Evolutionary conservation across 2,329 filamentous ascomycete species (phyloP), one percentile per base, ranked within the genome.

Genomic region (Blastomyces parvus): DNA sequence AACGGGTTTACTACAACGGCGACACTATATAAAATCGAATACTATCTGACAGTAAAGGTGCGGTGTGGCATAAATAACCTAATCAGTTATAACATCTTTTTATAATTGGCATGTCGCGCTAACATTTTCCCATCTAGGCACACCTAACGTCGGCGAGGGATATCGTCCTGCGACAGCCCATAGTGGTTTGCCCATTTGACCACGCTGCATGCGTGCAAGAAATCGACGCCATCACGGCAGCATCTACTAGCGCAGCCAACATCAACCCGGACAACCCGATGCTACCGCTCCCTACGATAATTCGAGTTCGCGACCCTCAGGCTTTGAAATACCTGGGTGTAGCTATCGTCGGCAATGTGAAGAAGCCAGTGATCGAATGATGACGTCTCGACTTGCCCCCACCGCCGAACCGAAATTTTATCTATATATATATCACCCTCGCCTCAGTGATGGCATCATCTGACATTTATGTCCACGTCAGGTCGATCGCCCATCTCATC

Each of bases 221-320:
- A 78, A 97, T 99, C 91, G 92, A 96, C 70, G 92, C 92, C 46
- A 97, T 99, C 67, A 92, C 97, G 73, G 91, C 96, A 76, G 90
- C 94, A 0, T 94, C 94, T 53, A 93, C 92, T 75, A 93, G 97
- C 69, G 93, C 94, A 1, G 88, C 90, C 19, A 86, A 89, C 66
- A 88, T 97, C 65, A 91, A 93, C 69, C 88, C 88, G 0, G 90
- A 95, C 66, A 94, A 94, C 70, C 94, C 92, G 0, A 92, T 95
- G 87, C 78, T 97, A n/a, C 92, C 94, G 0, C 88, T 92, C 0
- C 86, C 88, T 66, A 87, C 84, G 8, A 94, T 99, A 66, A 85
- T 97, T 64, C 82, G 89, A 60, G 86, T 90, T 5, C 87, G 84
- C 65, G 92, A 97, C 72, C 86, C 80, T 42, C 81, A 83, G 59